Evolutionary conservation across 2,329 filamentous ascomycete genomes (phyloP).

Genomic region (Ophiostoma quercus): DNA sequence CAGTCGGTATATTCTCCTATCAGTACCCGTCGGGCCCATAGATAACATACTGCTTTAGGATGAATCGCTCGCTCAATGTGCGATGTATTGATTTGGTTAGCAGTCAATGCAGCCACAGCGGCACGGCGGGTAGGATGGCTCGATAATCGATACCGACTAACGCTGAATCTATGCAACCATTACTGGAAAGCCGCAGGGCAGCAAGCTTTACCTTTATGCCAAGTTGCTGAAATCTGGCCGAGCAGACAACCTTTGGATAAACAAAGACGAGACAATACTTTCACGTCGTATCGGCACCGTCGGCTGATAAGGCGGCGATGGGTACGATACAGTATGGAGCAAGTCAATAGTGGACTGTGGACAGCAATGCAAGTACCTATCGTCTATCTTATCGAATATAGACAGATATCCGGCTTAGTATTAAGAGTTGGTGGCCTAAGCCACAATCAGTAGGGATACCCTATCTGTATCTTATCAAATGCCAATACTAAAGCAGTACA

Average conservation of each 20-base stretch:
- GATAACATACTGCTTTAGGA: slow-evolving; percentile 12
- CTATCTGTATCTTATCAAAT: slow-evolving; percentile 13
- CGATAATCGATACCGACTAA: not conserved
- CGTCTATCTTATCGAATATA: slow-evolving; percentile 2
- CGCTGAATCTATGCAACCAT: not conserved
- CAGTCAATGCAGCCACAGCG: not conserved
- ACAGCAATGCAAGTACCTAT: not conserved
- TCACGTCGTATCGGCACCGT: slow-evolving; percentile 6
- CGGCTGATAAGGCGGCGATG: not conserved
- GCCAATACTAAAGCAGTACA: slow-evolving; percentile 7
- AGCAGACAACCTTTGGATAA: not conserved
- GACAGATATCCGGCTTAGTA: slow-evolving; percentile 12
- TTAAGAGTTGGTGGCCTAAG: not conserved
- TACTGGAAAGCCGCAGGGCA: not conserved
- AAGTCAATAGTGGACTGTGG: not conserved
- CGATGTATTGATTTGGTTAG: too few species aligned
- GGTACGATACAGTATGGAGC: not conserved
- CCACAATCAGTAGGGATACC: slow-evolving; percentile 5
- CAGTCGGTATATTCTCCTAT: slow-evolving; percentile 1
- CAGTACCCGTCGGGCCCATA: slow-evolving; percentile 4
- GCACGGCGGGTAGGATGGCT: not conserved
- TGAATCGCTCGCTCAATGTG: not conserved
- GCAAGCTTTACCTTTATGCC: not conserved
- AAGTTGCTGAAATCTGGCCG: not conserved
- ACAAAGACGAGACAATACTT: not conserved